phyloP scores from a whole-genome alignment of 1,284 basidiomycete species.

The Exobasidium cylindrosporum region DNA sequence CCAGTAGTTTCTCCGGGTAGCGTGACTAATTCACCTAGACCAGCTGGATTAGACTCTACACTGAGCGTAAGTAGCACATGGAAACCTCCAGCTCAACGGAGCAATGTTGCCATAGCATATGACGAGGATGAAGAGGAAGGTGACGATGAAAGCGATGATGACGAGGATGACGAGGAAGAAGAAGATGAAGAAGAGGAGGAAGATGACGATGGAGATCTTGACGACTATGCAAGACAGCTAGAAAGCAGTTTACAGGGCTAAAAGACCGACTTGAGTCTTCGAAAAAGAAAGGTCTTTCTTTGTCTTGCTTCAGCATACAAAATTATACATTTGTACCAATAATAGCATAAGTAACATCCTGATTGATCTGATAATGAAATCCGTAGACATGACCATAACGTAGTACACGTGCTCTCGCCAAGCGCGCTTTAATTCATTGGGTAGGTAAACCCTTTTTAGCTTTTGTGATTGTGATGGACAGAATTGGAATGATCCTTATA shows the following conservation, averaged over 20 bases:
- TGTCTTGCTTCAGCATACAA: no score
- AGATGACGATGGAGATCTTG: slow-evolving; percentile 6
- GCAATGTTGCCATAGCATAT: slow-evolving; percentile 4
- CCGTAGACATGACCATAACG: no score
- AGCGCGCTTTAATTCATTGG: no score
- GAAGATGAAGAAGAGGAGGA: slow-evolving; percentile 11
- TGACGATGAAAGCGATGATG: not conserved
- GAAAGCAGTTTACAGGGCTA: slow-evolving; percentile 1
- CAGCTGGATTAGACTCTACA: not conserved
- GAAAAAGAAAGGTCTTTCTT: no score
- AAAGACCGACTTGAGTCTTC: no score
- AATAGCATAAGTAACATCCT: no score
- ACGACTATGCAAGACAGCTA: slow-evolving; percentile 13
- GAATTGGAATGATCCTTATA: no score
- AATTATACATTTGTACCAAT: no score
- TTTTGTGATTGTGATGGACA: no score
- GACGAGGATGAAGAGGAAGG: slow-evolving; percentile 13
- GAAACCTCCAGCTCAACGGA: slow-evolving; percentile 8
- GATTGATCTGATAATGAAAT: no score
- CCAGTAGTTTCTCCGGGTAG: slow-evolving; percentile 4
- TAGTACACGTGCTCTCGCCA: no score
- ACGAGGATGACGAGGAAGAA: slow-evolving; percentile 7
- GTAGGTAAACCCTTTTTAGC: no score
- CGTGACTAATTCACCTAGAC: slow-evolving; percentile 6
- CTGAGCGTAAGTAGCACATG: slow-evolving; percentile 6